Percentiles rank a stretch among this genome's conserved stretches.
phyloP scores from a whole-genome alignment of 1,284 basidiomycete genomes.

The Rhizopogon hawkerae region DNA sequence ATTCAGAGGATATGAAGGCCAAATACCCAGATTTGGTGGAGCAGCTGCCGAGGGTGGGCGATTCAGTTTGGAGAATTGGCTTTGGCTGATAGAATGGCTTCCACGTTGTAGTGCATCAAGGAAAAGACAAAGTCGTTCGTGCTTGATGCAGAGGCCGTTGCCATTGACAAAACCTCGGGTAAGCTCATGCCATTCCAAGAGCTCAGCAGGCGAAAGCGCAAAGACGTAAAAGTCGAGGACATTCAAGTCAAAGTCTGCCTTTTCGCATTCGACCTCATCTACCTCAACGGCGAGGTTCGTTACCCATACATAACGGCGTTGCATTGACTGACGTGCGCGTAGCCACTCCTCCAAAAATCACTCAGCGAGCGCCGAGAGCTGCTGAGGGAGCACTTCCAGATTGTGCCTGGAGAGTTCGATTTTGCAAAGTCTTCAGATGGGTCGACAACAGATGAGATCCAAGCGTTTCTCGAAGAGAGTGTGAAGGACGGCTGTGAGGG shows the following conservation, averaged over 20 bases:
- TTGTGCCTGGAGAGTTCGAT: slow-evolving; percentile 84
- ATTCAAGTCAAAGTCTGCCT: slow-evolving; percentile 94
- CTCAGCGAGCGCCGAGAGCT: slow-evolving; percentile 72
- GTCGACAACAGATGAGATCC: slow-evolving; percentile 89
- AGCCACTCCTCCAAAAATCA: slow-evolving; percentile 63
- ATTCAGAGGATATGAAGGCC: slow-evolving; percentile 99
- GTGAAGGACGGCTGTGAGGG: slow-evolving; percentile 99
- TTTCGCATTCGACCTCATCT: slow-evolving; percentile 92
- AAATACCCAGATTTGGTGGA: slow-evolving; percentile 98
- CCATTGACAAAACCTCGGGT: slow-evolving; percentile 79
- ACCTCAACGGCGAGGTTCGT: slow-evolving; percentile 85
- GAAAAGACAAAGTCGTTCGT: slow-evolving; percentile 81
- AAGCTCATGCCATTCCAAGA: slow-evolving; percentile 97
- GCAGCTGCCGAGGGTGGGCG: slow-evolving; percentile 75
- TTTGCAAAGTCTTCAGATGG: slow-evolving; percentile 90
- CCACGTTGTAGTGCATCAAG: slow-evolving; percentile 64
- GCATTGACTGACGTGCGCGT: background rate
- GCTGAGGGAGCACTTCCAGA: slow-evolving; percentile 72
- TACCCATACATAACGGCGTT: background rate
- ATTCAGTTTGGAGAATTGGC: background rate
- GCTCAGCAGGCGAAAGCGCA: slow-evolving; percentile 88
- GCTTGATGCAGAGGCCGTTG: slow-evolving; percentile 93
- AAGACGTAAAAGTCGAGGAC: slow-evolving; percentile 94
- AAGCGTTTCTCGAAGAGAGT: slow-evolving; percentile 89
- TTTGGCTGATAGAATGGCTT: slow-evolving; percentile 5